phyloP scores from a whole-genome alignment of 805 yeast genomes.

The Brettanomyces nanus region DNA sequence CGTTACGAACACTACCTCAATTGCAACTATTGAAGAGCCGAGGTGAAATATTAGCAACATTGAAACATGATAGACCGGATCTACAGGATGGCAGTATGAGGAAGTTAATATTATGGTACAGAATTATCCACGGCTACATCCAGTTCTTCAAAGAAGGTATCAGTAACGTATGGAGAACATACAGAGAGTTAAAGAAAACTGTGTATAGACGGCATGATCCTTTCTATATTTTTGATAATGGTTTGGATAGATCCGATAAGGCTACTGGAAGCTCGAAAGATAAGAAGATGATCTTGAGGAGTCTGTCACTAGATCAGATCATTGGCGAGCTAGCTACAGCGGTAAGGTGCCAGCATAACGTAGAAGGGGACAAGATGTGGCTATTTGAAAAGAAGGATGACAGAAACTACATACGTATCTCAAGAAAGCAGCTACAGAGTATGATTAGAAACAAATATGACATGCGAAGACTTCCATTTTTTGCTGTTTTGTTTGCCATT shows the following conservation, averaged over 20 bases:
- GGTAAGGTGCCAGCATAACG: slow-evolving; percentile 16
- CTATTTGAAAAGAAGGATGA: neutral
- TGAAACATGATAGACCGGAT: slow-evolving; percentile 6
- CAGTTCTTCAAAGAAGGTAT: slow-evolving; percentile 54
- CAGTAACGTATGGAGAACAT: slow-evolving; percentile 43
- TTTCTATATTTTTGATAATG: slow-evolving; percentile 20
- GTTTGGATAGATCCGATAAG: slow-evolving; percentile 16
- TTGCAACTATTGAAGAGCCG: slow-evolving; percentile 13
- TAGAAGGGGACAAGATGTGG: slow-evolving; percentile 9
- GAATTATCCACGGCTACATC: slow-evolving; percentile 21
- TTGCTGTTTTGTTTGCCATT: slow-evolving; percentile 44
- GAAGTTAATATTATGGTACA: slow-evolving; percentile 9
- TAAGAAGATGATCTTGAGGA: slow-evolving; percentile 11
- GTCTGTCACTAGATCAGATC: slow-evolving; percentile 10
- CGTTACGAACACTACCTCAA: slow-evolving; percentile 13
- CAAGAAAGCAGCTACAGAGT: slow-evolving; percentile 40
- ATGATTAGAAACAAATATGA: slow-evolving; percentile 44
- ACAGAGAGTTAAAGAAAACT: slow-evolving; percentile 19
- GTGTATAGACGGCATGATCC: slow-evolving; percentile 20
- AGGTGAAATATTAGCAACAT: slow-evolving; percentile 4
- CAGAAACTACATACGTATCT: slow-evolving; percentile 12
- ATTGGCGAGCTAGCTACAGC: slow-evolving; percentile 20
- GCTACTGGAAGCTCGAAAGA: slow-evolving; percentile 20
- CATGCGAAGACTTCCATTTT: slow-evolving; percentile 46
- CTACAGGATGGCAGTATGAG: slow-evolving; percentile 3